Evolutionary conservation across 176 grass and related monocot genomes (phyloP).

Genomic region (Rhynchospora pubera): DNA sequence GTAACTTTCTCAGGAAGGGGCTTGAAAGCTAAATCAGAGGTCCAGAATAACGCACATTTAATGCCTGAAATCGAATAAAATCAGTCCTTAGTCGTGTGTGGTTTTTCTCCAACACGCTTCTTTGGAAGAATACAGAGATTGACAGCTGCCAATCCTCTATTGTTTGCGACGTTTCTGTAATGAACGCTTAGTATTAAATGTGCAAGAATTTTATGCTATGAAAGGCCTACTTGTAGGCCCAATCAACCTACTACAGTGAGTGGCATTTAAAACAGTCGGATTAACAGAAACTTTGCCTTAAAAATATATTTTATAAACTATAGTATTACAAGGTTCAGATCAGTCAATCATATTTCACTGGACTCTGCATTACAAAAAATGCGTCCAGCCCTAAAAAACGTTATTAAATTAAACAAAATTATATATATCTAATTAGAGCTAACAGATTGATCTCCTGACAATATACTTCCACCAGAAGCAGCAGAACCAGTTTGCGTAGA

Average conservation of each 20-base stretch:
- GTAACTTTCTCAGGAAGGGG: background rate
- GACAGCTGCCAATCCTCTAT: background rate
- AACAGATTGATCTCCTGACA: constrained; percentile 73
- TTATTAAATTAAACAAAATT: background rate
- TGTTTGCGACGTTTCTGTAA: background rate
- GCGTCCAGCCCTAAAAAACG: background rate
- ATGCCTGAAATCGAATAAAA: background rate
- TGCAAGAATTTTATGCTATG: no score
- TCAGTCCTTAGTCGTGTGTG: background rate
- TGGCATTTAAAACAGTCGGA: background rate
- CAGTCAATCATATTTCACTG: background rate
- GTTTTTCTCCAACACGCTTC: constrained; percentile 11
- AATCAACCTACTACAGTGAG: background rate
- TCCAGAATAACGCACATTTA: background rate
- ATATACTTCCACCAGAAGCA: constrained; percentile 69
- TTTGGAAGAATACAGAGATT: background rate
- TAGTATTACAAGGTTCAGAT: no score
- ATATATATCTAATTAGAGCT: constrained; percentile 42
- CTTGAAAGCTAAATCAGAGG: constrained; percentile 5
- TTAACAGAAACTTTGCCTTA: background rate
- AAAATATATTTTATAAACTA: no score
- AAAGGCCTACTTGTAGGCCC: no score
- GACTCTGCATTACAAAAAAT: background rate
- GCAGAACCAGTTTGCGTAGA: constrained; percentile 66
- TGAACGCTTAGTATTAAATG: no score